Conservation (phyloP, 2,329 filamentous ascomycete genomes). For the Capronia americana region DNA sequence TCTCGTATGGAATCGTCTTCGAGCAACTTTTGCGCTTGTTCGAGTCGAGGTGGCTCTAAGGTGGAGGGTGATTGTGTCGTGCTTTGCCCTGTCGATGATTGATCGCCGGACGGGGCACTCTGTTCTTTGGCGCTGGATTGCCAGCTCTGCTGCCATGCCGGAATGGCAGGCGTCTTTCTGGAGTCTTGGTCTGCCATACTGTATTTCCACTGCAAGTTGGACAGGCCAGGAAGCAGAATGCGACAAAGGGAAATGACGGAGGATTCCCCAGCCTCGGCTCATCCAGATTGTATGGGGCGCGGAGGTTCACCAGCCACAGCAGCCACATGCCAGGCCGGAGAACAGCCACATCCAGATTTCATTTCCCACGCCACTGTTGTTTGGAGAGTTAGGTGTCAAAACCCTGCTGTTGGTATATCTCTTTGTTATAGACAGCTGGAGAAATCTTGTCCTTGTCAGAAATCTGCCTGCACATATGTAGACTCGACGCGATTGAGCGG, state of each 20-base stretch:
- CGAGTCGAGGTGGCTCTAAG: constrained; percentile 54
- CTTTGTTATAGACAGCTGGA: not conserved
- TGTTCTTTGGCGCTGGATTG: constrained; percentile 48
- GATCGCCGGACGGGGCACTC: constrained; percentile 36
- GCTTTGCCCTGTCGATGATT: constrained; percentile 29
- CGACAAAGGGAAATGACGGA: constrained; percentile 4
- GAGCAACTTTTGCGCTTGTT: constrained; percentile 77
- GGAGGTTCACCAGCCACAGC: not conserved
- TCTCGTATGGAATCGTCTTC: constrained; percentile 74
- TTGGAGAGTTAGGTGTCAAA: not conserved
- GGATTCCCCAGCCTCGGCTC: constrained; percentile 11
- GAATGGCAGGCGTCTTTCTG: constrained; percentile 46
- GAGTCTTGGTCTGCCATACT: constrained; percentile 46
- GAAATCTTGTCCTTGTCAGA: not conserved
- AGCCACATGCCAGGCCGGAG: constrained; percentile 8
- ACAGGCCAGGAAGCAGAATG: not conserved
- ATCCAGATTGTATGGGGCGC: not conserved
- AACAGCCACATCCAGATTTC: constrained; percentile 14
- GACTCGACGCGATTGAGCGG: not conserved
- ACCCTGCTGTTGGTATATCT: constrained; percentile 4
- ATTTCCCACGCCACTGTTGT: constrained; percentile 1
- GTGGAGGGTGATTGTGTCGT: constrained; percentile 5
- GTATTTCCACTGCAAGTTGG: not conserved
- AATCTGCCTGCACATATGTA: not conserved
- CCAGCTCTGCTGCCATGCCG: constrained; percentile 47